These are phyloP conservation scores for Ceratocystis variospora DNA, from an alignment of 2,329 filamentous ascomycete species.

Conservation along the genomic window DNA sequence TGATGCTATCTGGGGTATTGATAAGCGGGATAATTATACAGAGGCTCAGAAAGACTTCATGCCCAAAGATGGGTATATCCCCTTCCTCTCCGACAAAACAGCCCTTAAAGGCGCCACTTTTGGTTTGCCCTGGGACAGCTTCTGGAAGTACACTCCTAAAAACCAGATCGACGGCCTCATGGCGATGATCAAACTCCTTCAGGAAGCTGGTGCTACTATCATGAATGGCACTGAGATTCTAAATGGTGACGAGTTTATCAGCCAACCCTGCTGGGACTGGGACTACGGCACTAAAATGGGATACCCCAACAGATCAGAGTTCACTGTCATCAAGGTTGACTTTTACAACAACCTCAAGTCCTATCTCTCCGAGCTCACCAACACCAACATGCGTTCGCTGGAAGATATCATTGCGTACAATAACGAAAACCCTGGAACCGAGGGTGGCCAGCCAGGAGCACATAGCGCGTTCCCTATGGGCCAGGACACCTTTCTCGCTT, in stretches of 20 bases:
- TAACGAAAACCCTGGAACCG: conserved; percentile 46
- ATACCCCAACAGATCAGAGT: conserved; percentile 58
- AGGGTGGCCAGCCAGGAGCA: conserved; percentile 47
- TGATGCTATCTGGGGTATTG: conserved; percentile 53
- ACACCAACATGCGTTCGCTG: conserved; percentile 45
- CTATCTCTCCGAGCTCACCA: conserved; percentile 49
- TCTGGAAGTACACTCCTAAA: conserved; percentile 49
- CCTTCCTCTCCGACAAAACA: conserved; percentile 40
- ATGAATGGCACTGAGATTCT: conserved; percentile 58
- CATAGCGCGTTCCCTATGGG: conserved; percentile 54
- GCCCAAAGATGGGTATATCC: conserved; percentile 41
- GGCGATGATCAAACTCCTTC: conserved; percentile 31
- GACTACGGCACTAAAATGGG: conserved; percentile 50
- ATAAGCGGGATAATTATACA: conserved; percentile 53
- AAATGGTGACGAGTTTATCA: conserved; percentile 46
- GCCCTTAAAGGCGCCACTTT: conserved; percentile 49
- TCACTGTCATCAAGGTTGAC: conserved; percentile 57
- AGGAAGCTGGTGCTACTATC: conserved; percentile 49
- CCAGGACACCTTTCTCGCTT: conserved; percentile 57
- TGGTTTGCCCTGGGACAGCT: conserved; percentile 56
- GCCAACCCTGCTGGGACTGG: conserved; percentile 59
- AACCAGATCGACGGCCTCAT: conserved; percentile 43
- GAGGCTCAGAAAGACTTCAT: conserved; percentile 40
- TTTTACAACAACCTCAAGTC: conserved; percentile 49
- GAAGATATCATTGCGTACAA: conserved; percentile 54